Evolutionary conservation across 2,329 filamentous ascomycete species (phyloP), one percentile per base, ranked within the genome.

Genomic region (Talaromyces albobiverticillius): DNA sequence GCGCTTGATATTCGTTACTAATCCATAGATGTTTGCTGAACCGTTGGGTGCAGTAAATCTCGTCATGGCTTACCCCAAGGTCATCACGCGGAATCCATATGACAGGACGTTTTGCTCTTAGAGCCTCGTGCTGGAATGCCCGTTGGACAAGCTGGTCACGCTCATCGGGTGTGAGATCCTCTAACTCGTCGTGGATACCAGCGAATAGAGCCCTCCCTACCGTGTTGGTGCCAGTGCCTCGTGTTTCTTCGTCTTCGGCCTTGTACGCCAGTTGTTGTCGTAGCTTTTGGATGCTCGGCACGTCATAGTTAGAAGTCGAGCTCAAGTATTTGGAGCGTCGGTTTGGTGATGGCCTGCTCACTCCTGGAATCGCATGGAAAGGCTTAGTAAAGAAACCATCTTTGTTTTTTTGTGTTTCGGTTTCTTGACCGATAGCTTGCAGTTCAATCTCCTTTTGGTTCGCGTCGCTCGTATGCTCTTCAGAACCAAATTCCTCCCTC

Each of bases 1-100:
- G 76, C 9, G 90, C 89, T 18, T 93, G 91, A 55, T 91, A 91
- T 68, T 95, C 88, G 70, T 96, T 96, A 63, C 89, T 95, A 67
- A 97, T 91, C 89, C 91, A 96, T 50, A 97, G 88, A 60, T 80
- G 79, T 56, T 89, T 83, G 66, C 87, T 93, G 68, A 91, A 88
- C 46, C 80, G 79, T 60, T 86, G 81, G 6, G 91, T 96, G 32
- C 89, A 80, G 64, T 80, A 80, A 42, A 97, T 87, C 75, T 99
- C 94, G 62, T 97, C 93, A 62, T 95, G 90, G 60, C 89, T 91
- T 54, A 99, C 83, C 4, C 94, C 94, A 4, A 97, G 72, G 61
- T 94, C 88, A 66, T 99, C 94, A 10, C 87, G 84, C 0, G 94
- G 94, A 42, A 99, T 89, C 94, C 94, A 99, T 23, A 99, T 86